phyloP scores from a whole-genome alignment of 176 grass and related monocot species.

The Oryza coarctata region DNA sequence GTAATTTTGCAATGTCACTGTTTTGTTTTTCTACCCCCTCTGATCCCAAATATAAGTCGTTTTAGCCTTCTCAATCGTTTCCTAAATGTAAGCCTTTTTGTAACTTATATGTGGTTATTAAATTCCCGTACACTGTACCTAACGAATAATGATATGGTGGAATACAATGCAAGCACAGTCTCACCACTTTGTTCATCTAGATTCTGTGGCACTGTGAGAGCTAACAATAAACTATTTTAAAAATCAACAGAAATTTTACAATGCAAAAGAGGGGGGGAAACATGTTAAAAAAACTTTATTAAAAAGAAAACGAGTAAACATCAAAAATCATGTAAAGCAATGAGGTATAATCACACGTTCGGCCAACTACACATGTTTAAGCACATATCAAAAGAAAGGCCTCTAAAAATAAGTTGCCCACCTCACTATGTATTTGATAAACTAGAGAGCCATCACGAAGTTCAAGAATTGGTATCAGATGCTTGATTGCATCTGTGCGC shows the following conservation, averaged over 20 bases:
- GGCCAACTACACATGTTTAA: slow-evolving; percentile 10
- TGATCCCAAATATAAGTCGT: too few relatives aligned
- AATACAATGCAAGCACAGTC: neutral
- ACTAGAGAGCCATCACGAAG: slow-evolving; percentile 83
- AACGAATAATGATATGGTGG: neutral
- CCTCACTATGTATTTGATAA: slow-evolving; percentile 94
- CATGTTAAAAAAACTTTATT: neutral
- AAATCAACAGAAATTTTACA: neutral
- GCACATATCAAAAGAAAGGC: neutral
- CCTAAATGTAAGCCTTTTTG: too few relatives aligned
- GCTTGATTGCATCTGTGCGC: slow-evolving; percentile 95
- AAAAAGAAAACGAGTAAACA: neutral
- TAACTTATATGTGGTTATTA: too few relatives aligned
- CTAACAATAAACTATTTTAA: neutral
- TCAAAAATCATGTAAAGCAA: neutral
- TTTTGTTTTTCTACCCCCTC: neutral
- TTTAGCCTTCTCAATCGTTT: too few relatives aligned
- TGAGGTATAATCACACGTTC: neutral
- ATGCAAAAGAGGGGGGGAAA: neutral
- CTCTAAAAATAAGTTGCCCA: slow-evolving; percentile 19
- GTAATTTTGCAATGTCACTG: neutral
- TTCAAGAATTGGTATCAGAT: slow-evolving; percentile 98
- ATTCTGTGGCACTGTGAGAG: neutral
- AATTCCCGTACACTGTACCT: neutral
- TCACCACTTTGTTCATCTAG: neutral